These are phyloP conservation scores for Candida argentea DNA, from an alignment of 805 yeast genomes.

Conservation along the genomic window DNA sequence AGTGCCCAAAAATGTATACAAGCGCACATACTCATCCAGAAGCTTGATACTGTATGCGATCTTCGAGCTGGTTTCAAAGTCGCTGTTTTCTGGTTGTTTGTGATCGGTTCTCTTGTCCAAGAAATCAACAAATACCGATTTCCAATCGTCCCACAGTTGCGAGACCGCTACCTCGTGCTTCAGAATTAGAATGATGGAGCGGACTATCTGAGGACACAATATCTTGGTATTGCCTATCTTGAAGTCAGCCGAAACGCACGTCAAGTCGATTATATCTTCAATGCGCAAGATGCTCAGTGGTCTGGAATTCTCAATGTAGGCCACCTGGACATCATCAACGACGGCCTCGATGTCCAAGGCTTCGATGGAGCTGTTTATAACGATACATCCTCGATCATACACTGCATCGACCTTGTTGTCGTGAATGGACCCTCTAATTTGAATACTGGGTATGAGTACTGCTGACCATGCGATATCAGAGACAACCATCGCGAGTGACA, in stretches of 20 bases:
- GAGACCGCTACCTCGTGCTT: slow-evolving; percentile 3
- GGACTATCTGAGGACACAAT: slow-evolving; percentile 14
- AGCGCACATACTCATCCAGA: slow-evolving; percentile 25
- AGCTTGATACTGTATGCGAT: slow-evolving; percentile 15
- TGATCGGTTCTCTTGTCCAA: background rate
- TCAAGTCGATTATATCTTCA: slow-evolving; percentile 4
- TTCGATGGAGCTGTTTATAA: slow-evolving; percentile 10
- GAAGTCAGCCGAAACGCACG: slow-evolving; percentile 8
- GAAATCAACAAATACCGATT: slow-evolving; percentile 1
- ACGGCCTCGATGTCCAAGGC: slow-evolving; percentile 11
- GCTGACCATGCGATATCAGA: slow-evolving; percentile 12
- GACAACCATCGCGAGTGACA: slow-evolving; percentile 9
- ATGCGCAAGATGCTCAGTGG: slow-evolving; percentile 9
- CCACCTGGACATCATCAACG: slow-evolving; percentile 8
- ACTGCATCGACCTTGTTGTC: slow-evolving; percentile 10
- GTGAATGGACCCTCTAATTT: slow-evolving; percentile 9
- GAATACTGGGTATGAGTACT: slow-evolving; percentile 10
- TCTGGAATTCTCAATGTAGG: slow-evolving; percentile 19
- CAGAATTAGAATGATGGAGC: slow-evolving; percentile 9
- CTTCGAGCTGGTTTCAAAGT: slow-evolving; percentile 3
- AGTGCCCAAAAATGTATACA: slow-evolving; percentile 22
- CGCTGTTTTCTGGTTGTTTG: background rate
- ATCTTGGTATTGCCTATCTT: slow-evolving; percentile 23
- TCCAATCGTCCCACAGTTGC: slow-evolving; percentile 5
- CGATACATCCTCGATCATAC: slow-evolving; percentile 5